phyloP scores from a whole-genome alignment of 75 land plant species.

The Adiantum capillusveneris region DNA sequence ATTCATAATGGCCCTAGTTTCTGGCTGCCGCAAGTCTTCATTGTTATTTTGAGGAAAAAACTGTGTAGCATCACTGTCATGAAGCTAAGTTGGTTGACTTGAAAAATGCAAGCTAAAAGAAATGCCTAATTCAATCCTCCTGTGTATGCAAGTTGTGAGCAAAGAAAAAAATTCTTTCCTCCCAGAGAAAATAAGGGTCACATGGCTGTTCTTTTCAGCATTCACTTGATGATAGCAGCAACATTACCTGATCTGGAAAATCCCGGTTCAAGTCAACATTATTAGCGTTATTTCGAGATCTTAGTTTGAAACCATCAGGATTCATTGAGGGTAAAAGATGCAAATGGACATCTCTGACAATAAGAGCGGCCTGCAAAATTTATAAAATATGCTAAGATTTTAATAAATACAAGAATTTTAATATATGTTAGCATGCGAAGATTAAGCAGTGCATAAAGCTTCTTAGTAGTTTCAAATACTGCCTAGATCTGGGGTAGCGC shows the following conservation, averaged over 20 bases:
- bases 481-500: too few relatives aligned
- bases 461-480: too few relatives aligned
- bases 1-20: slow-evolving; percentile 83
- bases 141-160: too few relatives aligned
- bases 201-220: too few relatives aligned
- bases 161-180: too few relatives aligned
- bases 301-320: slow-evolving; percentile 83
- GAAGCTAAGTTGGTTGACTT: background rate
- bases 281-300: slow-evolving; percentile 73
- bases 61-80: slow-evolving; percentile 25
- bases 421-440: too few relatives aligned
- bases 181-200: too few relatives aligned
- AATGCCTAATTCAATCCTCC: too few relatives aligned
- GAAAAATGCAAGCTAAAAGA: background rate
- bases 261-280: slow-evolving; percentile 88
- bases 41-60: slow-evolving; percentile 73
- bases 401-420: background rate
- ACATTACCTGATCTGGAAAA: slow-evolving; percentile 90
- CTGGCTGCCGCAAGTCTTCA: slow-evolving; percentile 64
- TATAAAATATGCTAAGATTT: background rate
- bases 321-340: slow-evolving; percentile 94
- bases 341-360: slow-evolving; percentile 77
- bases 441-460: too few relatives aligned
- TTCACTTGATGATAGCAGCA: background rate
- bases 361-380: slow-evolving; percentile 53